These are phyloP conservation scores for Globisporangium uncinulatum DNA, from an alignment of 352 stramenopile genomes.

Conservation along the genomic window DNA sequence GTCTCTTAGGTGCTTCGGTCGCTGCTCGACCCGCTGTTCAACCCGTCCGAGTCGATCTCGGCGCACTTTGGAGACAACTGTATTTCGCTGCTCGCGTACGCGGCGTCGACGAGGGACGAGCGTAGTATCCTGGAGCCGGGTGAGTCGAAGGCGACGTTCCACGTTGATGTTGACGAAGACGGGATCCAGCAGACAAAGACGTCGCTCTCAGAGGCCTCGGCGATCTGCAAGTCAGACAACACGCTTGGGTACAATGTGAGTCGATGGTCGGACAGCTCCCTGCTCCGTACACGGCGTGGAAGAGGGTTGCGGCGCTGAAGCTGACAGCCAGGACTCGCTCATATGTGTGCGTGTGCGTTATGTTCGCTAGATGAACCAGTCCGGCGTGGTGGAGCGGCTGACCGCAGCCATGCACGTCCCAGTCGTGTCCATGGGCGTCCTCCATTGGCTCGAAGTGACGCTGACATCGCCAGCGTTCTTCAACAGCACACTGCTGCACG, in stretches of 20 bases:
- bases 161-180: conserved; percentile 39
- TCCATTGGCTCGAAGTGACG: conserved; percentile 81
- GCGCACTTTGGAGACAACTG: conserved; percentile 58
- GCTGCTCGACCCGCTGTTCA: conserved; percentile 77
- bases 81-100: conserved; percentile 67
- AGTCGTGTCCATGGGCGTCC: conserved; percentile 81
- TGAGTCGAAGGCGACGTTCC: conserved; percentile 13
- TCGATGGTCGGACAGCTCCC: background rate
- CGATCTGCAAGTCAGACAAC: conserved; percentile 79
- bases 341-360: background rate
- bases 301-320: background rate
- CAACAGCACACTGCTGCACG: conserved; percentile 79
- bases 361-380: conserved; percentile 72
- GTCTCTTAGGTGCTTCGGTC: conserved; percentile 58
- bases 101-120: conserved; percentile 69
- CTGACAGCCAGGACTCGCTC: background rate
- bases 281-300: background rate
- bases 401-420: conserved; percentile 69
- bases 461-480: conserved; percentile 69
- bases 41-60: conserved; percentile 59
- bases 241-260: conserved; percentile 82
- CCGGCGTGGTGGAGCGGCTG: conserved; percentile 75
- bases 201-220: conserved; percentile 63
- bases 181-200: conserved; percentile 62
- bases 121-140: conserved; percentile 62